These are phyloP conservation scores for Gonium pectorale DNA, from an alignment of 139 green algal species.

Conservation along the genomic window DNA sequence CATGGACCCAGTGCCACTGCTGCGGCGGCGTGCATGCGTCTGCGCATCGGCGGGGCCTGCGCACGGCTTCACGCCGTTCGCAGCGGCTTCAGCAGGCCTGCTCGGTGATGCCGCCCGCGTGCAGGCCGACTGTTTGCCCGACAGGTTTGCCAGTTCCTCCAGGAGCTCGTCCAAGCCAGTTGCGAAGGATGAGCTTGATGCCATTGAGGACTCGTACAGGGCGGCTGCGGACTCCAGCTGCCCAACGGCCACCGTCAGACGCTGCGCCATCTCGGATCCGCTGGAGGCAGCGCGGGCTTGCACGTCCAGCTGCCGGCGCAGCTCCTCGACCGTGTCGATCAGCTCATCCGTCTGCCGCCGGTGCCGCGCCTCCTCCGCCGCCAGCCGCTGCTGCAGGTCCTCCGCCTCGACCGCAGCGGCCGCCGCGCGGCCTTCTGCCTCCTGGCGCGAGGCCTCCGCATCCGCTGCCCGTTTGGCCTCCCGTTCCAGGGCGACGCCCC, in stretches of 20 bases:
- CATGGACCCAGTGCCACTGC: neutral
- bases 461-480: neutral
- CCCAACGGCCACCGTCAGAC: neutral
- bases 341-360: conserved; percentile 52
- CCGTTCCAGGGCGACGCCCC: neutral
- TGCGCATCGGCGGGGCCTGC: no score
- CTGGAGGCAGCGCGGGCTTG: neutral
- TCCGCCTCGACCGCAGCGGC: conserved; percentile 28
- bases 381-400: conserved; percentile 39
- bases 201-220: neutral
- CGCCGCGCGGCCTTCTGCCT: neutral
- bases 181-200: neutral
- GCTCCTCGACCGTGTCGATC: conserved; percentile 58
- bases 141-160: neutral
- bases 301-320: conserved; percentile 33
- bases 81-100: no score
- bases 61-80: neutral
- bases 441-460: neutral
- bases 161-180: neutral
- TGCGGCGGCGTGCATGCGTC: neutral
- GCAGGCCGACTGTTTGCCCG: no score
- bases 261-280: conserved; percentile 15
- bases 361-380: neutral
- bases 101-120: no score
- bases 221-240: conserved; percentile 5